Percentiles rank a stretch among this genome's conserved stretches.
Conservation (phyloP, 2,329 filamentous ascomycete genomes). For the Hymenoscyphus repandus region DNA sequence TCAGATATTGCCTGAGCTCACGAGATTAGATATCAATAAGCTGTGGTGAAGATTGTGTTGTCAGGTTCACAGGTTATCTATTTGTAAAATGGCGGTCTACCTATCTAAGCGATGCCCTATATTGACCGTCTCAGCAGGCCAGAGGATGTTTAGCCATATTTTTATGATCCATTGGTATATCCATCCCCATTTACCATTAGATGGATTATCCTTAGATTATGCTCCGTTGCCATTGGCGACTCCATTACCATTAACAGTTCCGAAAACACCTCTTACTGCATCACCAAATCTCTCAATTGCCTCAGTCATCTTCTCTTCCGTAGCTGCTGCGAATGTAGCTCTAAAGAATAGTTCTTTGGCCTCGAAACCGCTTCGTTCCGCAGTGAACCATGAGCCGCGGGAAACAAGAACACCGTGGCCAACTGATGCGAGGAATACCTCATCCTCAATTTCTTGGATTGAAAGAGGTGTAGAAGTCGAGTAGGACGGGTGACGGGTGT, state of each 20-base stretch:
- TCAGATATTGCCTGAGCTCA: no score
- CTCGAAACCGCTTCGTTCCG: slow-evolving; percentile 55
- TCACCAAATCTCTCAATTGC: slow-evolving; percentile 72
- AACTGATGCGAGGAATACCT: slow-evolving; percentile 76
- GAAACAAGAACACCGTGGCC: slow-evolving; percentile 74
- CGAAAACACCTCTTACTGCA: slow-evolving; percentile 62
- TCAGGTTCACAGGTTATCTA: no score
- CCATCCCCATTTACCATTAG: no score
- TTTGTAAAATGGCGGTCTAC: no score
- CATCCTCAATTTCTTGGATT: slow-evolving; percentile 70
- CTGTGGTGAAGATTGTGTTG: no score
- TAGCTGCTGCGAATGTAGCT: slow-evolving; percentile 81
- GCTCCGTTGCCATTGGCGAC: background rate
- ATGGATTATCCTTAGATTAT: no score
- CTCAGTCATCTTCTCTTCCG: slow-evolving; percentile 61
- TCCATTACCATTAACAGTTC: background rate
- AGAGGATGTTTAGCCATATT: no score
- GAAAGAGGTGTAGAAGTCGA: slow-evolving; percentile 35
- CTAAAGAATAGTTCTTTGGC: slow-evolving; percentile 66
- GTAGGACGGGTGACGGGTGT: slow-evolving; percentile 55
- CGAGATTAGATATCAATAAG: no score
- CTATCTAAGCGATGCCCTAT: no score
- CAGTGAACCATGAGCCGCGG: slow-evolving; percentile 86
- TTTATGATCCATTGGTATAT: no score
- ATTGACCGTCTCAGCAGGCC: no score